Conservation (phyloP, 305 asterid genomes). For the Solanum hybrid region DNA sequence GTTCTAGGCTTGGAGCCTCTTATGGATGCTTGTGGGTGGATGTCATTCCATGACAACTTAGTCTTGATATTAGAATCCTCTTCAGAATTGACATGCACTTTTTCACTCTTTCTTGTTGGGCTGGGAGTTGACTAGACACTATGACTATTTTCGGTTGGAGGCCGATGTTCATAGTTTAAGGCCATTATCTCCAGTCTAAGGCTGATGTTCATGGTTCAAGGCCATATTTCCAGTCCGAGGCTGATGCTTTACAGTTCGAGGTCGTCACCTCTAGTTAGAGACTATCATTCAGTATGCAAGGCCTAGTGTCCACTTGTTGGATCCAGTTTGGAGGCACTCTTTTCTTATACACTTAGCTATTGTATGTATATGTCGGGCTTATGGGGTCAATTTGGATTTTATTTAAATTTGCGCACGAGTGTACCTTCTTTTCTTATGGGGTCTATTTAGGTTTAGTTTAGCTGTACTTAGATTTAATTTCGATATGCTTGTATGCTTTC, state of each 20-base stretch:
- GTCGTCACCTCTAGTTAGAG: background rate
- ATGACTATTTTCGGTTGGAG: background rate
- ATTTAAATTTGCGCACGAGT: background rate
- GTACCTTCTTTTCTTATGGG: background rate
- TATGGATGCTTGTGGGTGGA: background rate
- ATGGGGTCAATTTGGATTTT: background rate
- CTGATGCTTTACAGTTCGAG: background rate
- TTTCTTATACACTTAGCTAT: background rate
- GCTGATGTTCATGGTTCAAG: background rate
- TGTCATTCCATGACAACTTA: background rate
- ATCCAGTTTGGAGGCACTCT: background rate
- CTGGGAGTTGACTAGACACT: background rate
- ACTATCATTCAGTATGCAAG: background rate
- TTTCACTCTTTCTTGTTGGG: background rate
- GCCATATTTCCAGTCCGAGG: background rate
- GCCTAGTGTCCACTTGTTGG: background rate
- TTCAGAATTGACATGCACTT: background rate
- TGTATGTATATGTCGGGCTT: background rate
- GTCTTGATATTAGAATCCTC: background rate
- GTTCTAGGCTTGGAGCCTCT: background rate
- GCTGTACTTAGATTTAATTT: too few relatives aligned
- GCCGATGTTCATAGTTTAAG: background rate
- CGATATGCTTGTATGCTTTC: too few relatives aligned
- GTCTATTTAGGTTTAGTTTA: too few relatives aligned
- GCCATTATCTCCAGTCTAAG: background rate